Conservation (phyloP, 768 basidiomycete species). For the Exsudoporus frostii region DNA sequence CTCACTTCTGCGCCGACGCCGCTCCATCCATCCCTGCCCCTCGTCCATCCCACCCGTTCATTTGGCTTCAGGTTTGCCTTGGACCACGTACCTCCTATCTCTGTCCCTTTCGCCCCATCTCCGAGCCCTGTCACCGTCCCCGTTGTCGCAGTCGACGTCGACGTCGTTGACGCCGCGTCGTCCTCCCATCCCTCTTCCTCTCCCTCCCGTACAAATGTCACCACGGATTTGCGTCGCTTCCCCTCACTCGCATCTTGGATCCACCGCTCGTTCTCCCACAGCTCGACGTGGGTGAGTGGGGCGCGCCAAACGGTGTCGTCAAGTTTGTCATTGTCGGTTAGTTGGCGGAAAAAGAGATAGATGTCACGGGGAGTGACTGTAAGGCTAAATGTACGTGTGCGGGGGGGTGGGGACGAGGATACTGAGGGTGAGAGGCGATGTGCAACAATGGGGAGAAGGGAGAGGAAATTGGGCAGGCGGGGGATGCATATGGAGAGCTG, state of each 20-base stretch:
- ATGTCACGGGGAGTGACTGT: slow-evolving; percentile 20
- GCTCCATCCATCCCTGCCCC: slow-evolving; percentile 15
- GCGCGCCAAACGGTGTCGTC: slow-evolving; percentile 62
- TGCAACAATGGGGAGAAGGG: neutral
- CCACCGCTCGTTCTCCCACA: slow-evolving; percentile 82
- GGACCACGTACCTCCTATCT: slow-evolving; percentile 8
- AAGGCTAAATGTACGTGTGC: slow-evolving; percentile 11
- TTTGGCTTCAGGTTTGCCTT: slow-evolving; percentile 10
- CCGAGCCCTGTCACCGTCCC: neutral
- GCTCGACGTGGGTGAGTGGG: slow-evolving; percentile 63
- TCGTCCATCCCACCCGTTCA: slow-evolving; percentile 9
- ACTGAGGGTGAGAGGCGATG: neutral
- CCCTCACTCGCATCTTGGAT: slow-evolving; percentile 17
- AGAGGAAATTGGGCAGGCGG: neutral
- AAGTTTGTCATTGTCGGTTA: slow-evolving; percentile 65
- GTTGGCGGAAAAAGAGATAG: slow-evolving; percentile 31
- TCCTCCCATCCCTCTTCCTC: slow-evolving; percentile 10
- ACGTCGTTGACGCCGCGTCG: slow-evolving; percentile 6
- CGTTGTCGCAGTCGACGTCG: neutral
- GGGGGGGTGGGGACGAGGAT: neutral
- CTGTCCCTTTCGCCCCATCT: neutral
- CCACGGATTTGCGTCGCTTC: slow-evolving; percentile 5
- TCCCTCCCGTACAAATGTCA: slow-evolving; percentile 1
- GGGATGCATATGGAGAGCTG: slow-evolving; percentile 11
- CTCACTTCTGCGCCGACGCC: slow-evolving; percentile 11